Evolutionary conservation across 2,329 filamentous ascomycete genomes (phyloP).

Genomic region (Hirsutella rhossiliensis): DNA sequence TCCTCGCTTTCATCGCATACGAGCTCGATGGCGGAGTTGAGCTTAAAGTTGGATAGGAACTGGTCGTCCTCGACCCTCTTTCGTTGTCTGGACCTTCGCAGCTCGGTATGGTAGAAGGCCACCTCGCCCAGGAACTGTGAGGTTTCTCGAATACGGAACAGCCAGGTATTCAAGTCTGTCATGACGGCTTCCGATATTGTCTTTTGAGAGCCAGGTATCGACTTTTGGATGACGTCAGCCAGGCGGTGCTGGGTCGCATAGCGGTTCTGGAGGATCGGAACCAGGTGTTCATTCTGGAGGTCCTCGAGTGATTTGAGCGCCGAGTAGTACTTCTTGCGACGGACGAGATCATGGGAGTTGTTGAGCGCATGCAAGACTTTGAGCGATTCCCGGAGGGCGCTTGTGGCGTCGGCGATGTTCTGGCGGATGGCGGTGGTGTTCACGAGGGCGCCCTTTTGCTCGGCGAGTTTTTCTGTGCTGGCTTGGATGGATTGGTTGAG

Average conservation of each 20-base stretch:
- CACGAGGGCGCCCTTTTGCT: constrained; percentile 88
- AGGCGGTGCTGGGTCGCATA: constrained; percentile 92
- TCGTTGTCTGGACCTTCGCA: constrained; percentile 71
- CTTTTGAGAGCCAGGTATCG: constrained; percentile 83
- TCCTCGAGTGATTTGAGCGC: constrained; percentile 90
- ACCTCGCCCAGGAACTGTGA: constrained; percentile 94
- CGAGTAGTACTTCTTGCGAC: constrained; percentile 90
- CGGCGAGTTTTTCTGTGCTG: constrained; percentile 86
- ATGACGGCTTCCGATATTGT: constrained; percentile 94
- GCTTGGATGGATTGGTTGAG: constrained; percentile 91
- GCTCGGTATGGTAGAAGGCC: constrained; percentile 90
- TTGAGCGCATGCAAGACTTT: constrained; percentile 90
- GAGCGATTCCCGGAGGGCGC: constrained; percentile 80
- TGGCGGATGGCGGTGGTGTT: constrained; percentile 86
- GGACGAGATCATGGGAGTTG: constrained; percentile 81
- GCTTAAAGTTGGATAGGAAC: constrained; percentile 70
- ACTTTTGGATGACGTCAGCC: constrained; percentile 90
- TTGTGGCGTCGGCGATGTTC: constrained; percentile 87
- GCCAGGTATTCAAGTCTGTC: constrained; percentile 92
- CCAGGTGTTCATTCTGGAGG: constrained; percentile 85
- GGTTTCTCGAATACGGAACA: constrained; percentile 88
- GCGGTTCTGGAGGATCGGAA: constrained; percentile 59
- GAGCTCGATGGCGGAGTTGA: constrained; percentile 92
- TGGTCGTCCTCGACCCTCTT: constrained; percentile 66
- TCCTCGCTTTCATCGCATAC: constrained; percentile 93